Conservation (phyloP, 352 stramenopile species). For the Aphanomyces invadans region DNA sequence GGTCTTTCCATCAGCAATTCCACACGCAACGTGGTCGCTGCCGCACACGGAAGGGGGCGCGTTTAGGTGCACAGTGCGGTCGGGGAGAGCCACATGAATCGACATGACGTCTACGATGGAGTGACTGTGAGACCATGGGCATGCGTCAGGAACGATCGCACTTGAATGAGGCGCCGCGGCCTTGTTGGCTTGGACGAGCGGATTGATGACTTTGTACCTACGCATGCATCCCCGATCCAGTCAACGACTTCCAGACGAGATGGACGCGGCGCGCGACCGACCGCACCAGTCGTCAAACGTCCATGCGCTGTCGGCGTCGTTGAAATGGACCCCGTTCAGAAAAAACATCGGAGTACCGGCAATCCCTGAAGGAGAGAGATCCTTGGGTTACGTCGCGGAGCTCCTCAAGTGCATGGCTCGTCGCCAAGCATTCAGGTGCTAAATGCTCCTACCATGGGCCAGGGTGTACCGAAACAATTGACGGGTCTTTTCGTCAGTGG, state of each 20-base stretch:
- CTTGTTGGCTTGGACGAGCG: constrained; percentile 21
- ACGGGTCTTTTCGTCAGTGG: constrained; percentile 47
- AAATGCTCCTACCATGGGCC: constrained; percentile 28
- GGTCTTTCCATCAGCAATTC: not conserved
- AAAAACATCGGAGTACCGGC: constrained; percentile 68
- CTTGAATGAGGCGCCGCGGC: not conserved
- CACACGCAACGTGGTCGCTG: not conserved
- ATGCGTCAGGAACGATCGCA: not conserved
- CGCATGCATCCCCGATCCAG: no score
- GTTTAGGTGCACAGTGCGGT: not conserved
- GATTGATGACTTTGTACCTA: constrained; percentile 30
- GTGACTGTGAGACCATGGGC: not conserved
- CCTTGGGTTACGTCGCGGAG: no score
- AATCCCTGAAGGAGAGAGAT: constrained; percentile 31
- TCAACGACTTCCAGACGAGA: no score
- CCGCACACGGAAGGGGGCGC: not conserved
- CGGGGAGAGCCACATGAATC: not conserved
- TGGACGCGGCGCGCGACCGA: not conserved
- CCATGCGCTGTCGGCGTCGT: constrained; percentile 35
- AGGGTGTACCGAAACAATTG: constrained; percentile 74
- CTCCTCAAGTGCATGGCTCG: no score
- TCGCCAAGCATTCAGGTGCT: no score
- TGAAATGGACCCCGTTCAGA: constrained; percentile 68
- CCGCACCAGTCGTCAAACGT: constrained; percentile 50
- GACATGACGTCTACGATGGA: not conserved